Evolutionary conservation across 495 filamentous ascomycete genomes (phyloP).

Genomic region (Talaromyces adpressus): DNA sequence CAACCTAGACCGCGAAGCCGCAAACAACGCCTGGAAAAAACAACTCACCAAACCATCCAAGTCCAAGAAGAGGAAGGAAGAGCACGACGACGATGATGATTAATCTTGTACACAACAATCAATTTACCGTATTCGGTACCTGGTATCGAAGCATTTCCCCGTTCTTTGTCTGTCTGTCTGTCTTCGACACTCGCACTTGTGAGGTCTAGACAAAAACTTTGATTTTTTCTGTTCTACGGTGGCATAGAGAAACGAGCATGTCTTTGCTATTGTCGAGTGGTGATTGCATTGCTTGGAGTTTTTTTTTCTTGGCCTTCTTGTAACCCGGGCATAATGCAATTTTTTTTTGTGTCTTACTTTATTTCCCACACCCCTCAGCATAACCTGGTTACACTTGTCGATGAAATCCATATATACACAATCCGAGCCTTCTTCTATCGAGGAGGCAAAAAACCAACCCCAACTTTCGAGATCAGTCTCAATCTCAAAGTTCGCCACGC

Average conservation of each 20-base stretch:
- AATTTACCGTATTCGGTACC: neutral
- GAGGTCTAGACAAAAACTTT: neutral
- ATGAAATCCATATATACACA: neutral
- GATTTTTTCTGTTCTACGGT: neutral
- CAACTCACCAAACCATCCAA: conserved; percentile 50
- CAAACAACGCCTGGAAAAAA: conserved; percentile 67
- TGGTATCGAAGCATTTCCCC: neutral
- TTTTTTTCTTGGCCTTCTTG: neutral
- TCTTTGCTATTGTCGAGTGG: conserved; percentile 1
- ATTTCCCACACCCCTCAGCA: neutral
- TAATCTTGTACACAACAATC: neutral
- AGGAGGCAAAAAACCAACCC: neutral
- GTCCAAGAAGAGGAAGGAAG: neutral
- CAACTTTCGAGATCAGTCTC: neutral
- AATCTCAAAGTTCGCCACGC: neutral
- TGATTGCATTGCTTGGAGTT: conserved; percentile 6
- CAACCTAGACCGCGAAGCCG: conserved; percentile 63
- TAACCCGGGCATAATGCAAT: neutral
- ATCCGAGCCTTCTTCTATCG: neutral
- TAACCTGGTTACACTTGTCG: neutral
- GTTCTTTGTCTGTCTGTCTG: neutral
- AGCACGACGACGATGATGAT: conserved; percentile 7
- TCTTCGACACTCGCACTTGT: neutral
- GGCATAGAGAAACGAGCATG: neutral
- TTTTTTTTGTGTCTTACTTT: neutral